These are phyloP conservation scores for Hirsutella thompsonii DNA, from an alignment of 2,329 filamentous ascomycete genomes.

Conservation along the genomic window DNA sequence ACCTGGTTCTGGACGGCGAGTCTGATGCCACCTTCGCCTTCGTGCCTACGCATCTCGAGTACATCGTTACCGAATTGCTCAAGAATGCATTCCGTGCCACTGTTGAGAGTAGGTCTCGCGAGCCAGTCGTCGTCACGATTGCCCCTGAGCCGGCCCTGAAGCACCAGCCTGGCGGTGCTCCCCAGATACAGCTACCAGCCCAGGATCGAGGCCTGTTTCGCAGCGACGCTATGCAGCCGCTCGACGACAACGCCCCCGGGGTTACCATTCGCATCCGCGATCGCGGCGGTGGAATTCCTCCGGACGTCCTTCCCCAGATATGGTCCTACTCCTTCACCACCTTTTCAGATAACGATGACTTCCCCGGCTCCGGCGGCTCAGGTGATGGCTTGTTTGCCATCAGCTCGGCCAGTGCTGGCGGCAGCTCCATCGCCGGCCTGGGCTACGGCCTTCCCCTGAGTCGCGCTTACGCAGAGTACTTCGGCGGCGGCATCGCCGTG, in stretches of 20 bases:
- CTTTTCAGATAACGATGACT: constrained; percentile 50
- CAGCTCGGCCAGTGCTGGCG: constrained; percentile 55
- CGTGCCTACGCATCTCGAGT: constrained; percentile 91
- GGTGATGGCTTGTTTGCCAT: constrained; percentile 58
- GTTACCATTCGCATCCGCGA: constrained; percentile 94
- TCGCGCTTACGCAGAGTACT: constrained; percentile 93
- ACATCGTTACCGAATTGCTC: constrained; percentile 89
- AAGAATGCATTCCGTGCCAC: constrained; percentile 96
- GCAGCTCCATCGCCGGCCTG: constrained; percentile 78
- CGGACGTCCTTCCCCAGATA: constrained; percentile 71
- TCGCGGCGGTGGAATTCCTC: constrained; percentile 83
- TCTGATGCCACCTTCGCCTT: constrained; percentile 83
- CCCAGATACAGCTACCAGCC: constrained; percentile 19
- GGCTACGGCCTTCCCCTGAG: constrained; percentile 88
- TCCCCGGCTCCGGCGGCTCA: constrained; percentile 25
- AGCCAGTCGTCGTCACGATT: constrained; percentile 86
- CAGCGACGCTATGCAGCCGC: constrained; percentile 37
- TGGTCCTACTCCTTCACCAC: constrained; percentile 98
- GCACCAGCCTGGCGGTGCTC: constrained; percentile 10
- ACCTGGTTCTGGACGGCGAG: constrained; percentile 70
- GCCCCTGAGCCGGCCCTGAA: constrained; percentile 49
- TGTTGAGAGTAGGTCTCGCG: constrained; percentile 68
- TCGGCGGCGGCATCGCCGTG: constrained; percentile 88
- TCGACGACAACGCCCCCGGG: constrained; percentile 59
- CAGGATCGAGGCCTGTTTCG: constrained; percentile 26